Base-by-base conservation (phyloP, 2,329 filamentous ascomycete species). In the Exophiala sp. region DNA sequence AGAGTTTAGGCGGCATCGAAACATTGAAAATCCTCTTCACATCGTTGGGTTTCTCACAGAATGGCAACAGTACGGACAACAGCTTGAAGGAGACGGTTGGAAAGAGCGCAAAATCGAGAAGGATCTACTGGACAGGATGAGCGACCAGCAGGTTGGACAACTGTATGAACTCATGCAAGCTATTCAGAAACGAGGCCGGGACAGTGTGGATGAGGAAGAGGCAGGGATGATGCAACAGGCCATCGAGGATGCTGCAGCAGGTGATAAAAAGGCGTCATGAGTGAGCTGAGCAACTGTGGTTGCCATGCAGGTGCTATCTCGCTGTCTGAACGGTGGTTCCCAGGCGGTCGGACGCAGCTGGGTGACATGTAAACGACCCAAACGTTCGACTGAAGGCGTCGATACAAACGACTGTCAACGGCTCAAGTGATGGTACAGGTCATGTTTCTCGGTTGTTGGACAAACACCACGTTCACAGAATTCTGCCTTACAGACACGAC, bases 31-130 rank as follows among this genome's bases (percentile, higher is more conserved):
- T 63, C 90, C 93, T 0, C 80, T 88, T 21, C 91, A 97, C 65
- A 81, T 98, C 69, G 89, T 97, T 62, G 93, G 91, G 1, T 98
- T 98, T 68, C 75, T 98, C 60, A 91, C 87, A 0, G 90, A 97
- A 68, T 98, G 91, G 91, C 93, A 98, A 68, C 72, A 88, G 45
- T 98, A 97, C 65, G 90, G 89, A 1, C 91, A 98, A 66, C 83
- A 88, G 65, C 72, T 98, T 13, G 91, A 97, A 64, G 91, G 90
- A 0, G 85, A 95, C 46, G 68, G 77, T 0, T 97, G 93, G 93
- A 76, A 79, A 52, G 91, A 85, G 1, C 87, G 88, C 57, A 91
- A 84, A 66, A 76, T 97, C 66, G 91, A 97, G 57, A 38, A 40
- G 19, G 50, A 39, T 4, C 32, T 95, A 69, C 74, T 97, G 48